Base-by-base conservation (phyloP, 352 stramenopile species). In the Globisporangium irregulare region DNA sequence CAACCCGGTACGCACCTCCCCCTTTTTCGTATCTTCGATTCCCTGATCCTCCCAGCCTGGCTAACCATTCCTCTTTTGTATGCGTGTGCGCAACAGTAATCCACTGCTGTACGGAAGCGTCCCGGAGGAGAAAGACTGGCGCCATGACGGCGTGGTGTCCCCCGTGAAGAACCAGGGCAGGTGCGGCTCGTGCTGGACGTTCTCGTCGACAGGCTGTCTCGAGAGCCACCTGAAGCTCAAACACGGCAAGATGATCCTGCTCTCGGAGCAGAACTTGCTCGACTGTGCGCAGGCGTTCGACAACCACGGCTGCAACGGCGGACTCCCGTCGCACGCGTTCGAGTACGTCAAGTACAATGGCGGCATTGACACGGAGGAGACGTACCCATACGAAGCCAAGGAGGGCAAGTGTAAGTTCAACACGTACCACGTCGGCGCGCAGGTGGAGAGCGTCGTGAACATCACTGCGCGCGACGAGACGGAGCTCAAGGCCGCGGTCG, bases 121-220 rank as follows among this genome's bases (percentile, higher is more conserved):
- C 2, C 93, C 95, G 0, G 77, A 86, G 2, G 77, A 89, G 61
- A 93, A 98, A 41, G 95, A 99, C 85, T 99, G 98, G 98, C 80
- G 86, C 59, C 68, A 66, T 3, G 83, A 97, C 56, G 97, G 96
- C 59, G 91, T 84, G 15, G 97, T 99, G 10, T 99, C 97, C 15
- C 84, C 88, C 1, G 95, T 99, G 6, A 99, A 99, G 80, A 98
- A 99, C 76, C 98, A 99, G 77, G 98, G 96, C 62, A 86, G 93
- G 41, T 99, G 98, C 77, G 97, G 98, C 59, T 98, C 95, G 54
- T 99, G 98, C 86, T 99, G 98, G 97, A 95, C 97, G 15, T 99
- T 99, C 84, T 99, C 96, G 20, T 97, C 97, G 12, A 99, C 97
- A 15, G 98, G 97, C 18, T 93, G 93, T 46, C 92, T 99, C 58